Evolutionary conservation across 2,329 filamentous ascomycete species (phyloP), one percentile per base, ranked within the genome.

Genomic region (Ophiostoma montium): DNA sequence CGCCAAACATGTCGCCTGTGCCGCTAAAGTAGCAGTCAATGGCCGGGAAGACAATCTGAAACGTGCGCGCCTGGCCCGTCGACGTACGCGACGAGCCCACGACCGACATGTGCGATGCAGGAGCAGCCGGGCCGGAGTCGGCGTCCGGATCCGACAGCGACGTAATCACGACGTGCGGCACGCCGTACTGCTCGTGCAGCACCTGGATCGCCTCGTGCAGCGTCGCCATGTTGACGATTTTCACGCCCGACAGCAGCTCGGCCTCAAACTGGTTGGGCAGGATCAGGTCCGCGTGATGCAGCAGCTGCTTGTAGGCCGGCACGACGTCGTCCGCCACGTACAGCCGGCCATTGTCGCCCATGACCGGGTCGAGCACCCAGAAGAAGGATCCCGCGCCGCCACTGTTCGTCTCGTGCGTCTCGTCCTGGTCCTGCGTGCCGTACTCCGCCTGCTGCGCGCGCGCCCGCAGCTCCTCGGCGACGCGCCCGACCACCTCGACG

Each of bases 1-100:
- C 90, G 30, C 88, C 90, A 61, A 98, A 96, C 90, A 98, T 95
- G 68, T 98, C 92, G 43, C 92, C 92, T 0, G 94, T 96, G 36
- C 92, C 92, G 58, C 84, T 88, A 67, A 96, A 98, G 71, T 92
- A 95, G 66, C 88, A 86, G 61, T 95, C 85, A 52, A 95, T 81
- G 27, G 83, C 78, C 0, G 90, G 88, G 50, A 95, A 86, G 50
- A 84, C 79, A 59, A 96, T 82, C 59, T 83, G 81, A 71, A 96
- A 98, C 47, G 90, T 74, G n/a, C 92, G 82, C 0, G 90, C 80
- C 38, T 71, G 71, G 55, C 78, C 76, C 54, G 65, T 68, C 43
- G 71, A 75, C 49, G 71, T 74, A 61, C 80, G 81, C 16, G 81
- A 87, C 11, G 85, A 89, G 50, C 88, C 88, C 50, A 94, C 78